These are phyloP conservation scores for Leccinellum luteum DNA, from an alignment of 768 basidiomycete species.

Conservation along the genomic window DNA sequence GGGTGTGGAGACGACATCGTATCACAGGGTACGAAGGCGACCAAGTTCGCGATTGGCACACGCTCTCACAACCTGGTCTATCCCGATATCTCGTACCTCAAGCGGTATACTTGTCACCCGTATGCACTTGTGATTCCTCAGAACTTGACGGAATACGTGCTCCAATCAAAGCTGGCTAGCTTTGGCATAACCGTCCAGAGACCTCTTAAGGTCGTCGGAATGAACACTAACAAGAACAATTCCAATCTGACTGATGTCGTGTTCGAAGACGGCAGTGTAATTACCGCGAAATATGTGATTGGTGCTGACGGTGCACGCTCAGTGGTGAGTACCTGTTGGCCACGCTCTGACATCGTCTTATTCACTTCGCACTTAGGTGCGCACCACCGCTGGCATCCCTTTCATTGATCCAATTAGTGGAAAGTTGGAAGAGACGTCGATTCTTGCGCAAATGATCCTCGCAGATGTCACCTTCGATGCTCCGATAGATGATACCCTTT, in stretches of 20 bases:
- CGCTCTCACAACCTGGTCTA: conserved; percentile 27
- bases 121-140: conserved; percentile 46
- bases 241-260: neutral
- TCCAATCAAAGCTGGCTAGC: conserved; percentile 14
- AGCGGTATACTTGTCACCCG: conserved; percentile 43
- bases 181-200: neutral
- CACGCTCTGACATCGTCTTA: neutral
- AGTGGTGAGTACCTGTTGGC: neutral
- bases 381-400: neutral
- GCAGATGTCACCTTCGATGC: neutral
- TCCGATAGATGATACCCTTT: neutral
- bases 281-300: neutral
- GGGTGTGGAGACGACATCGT: conserved; percentile 41
- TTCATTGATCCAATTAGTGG: neutral
- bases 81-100: conserved; percentile 36
- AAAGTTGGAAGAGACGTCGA: neutral
- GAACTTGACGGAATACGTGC: conserved; percentile 41
- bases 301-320: neutral
- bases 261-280: neutral
- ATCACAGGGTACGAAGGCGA: conserved; percentile 35
- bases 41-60: conserved; percentile 28
- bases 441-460: neutral
- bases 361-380: neutral
- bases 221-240: neutral
- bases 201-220: neutral